Conservation (phyloP, 805 yeast genomes). For the Pichia cephalocereana region DNA sequence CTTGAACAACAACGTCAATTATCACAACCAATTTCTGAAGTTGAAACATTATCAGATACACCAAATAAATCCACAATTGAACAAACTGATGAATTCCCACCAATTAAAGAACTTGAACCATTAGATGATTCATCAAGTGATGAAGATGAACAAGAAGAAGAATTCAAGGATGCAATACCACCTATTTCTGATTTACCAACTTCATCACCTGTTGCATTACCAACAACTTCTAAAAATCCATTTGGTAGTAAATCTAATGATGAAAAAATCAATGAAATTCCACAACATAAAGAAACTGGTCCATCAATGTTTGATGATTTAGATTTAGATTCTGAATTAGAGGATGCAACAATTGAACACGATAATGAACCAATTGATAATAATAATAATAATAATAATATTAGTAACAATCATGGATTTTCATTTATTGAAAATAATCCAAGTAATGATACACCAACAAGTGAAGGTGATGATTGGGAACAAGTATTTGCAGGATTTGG, state of each 20-base stretch:
- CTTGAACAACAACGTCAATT: not conserved
- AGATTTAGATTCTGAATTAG: conserved; percentile 23
- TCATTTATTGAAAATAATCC: conserved; percentile 14
- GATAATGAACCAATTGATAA: conserved; percentile 9
- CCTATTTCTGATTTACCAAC: too few relatives aligned
- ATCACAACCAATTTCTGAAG: not conserved
- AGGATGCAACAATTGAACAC: conserved; percentile 23
- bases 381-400: conserved; percentile 6
- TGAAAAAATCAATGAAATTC: conserved; percentile 9
- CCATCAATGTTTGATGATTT: conserved; percentile 26
- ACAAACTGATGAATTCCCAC: conserved; percentile 5
- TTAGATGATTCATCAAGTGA: conserved; percentile 2
- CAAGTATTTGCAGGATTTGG: conserved; percentile 87
- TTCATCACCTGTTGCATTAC: not conserved
- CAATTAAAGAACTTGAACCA: conserved; percentile 4
- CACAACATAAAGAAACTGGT: conserved; percentile 3
- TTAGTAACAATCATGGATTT: conserved; percentile 15
- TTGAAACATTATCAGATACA: conserved; percentile 1
- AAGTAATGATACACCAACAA: not conserved
- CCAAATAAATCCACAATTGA: not conserved
- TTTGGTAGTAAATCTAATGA: conserved; percentile 10
- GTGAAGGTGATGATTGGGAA: conserved; percentile 77
- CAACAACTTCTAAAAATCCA: conserved; percentile 9
- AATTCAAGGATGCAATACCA: conserved; percentile 2
- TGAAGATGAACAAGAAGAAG: conserved; percentile 11